Percentiles rank a stretch among this genome's conserved stretches.
phyloP scores from a whole-genome alignment of 441 rosid genomes.

The Pelargonium citronellum region DNA sequence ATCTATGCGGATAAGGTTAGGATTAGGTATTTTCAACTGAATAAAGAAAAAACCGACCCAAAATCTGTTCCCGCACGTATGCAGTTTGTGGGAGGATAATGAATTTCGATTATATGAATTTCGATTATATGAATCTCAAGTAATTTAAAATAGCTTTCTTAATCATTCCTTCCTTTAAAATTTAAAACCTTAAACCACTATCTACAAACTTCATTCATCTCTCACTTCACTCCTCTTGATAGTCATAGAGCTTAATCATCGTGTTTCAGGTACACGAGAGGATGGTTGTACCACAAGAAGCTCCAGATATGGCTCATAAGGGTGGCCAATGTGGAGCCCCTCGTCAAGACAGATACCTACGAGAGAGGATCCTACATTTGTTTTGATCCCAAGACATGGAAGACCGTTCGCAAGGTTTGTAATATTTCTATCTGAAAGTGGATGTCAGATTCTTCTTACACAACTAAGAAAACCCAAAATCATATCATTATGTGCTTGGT shows the following conservation, averaged over 20 bases:
- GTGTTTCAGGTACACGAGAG: conserved; percentile 55
- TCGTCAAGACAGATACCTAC: conserved; percentile 63
- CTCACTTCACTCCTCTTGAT: background rate
- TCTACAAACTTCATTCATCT: background rate
- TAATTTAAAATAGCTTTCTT: background rate
- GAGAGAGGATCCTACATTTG: conserved; percentile 90
- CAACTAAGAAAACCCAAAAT: background rate
- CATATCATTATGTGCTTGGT: conserved; percentile 14
- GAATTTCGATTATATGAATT: too few relatives aligned
- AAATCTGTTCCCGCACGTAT: too few relatives aligned
- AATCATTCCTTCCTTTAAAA: background rate
- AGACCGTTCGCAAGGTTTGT: conserved; percentile 64
- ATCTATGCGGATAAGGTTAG: too few relatives aligned
- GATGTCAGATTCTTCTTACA: background rate
- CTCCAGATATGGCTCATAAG: conserved; percentile 68
- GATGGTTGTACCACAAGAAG: conserved; percentile 93
- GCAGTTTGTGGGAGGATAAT: background rate
- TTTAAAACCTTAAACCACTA: background rate
- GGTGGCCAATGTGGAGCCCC: conserved; percentile 66
- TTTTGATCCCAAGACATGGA: conserved; percentile 70
- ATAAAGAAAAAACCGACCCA: too few relatives aligned
- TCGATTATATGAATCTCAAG: background rate
- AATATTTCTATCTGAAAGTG: background rate
- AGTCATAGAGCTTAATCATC: conserved; percentile 14
- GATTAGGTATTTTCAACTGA: too few relatives aligned